Conservation (phyloP, 192 early-diverging fungal genomes). For the Dissophora globulifera region DNA sequence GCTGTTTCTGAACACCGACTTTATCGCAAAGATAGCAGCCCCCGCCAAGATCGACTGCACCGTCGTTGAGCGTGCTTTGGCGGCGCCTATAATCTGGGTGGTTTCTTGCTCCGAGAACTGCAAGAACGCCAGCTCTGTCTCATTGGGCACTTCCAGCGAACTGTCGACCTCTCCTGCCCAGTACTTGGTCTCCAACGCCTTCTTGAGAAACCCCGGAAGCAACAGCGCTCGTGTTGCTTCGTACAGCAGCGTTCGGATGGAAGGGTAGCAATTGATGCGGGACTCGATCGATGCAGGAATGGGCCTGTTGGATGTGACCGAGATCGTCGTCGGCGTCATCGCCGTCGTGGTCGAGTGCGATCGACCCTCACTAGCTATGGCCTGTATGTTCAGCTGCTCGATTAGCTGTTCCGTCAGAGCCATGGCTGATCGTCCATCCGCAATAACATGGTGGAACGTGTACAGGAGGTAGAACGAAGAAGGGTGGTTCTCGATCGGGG, state of each 20-base stretch:
- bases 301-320: not conserved
- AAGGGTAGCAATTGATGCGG: conserved; percentile 32
- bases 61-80: conserved; percentile 21
- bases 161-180: conserved; percentile 51
- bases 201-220: conserved; percentile 27
- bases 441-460: conserved; percentile 48
- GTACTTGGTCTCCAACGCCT: conserved; percentile 29
- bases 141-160: conserved; percentile 26
- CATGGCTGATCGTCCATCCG: conserved; percentile 45
- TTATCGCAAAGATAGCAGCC: conserved; percentile 35
- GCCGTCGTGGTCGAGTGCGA: not conserved
- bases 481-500: not conserved
- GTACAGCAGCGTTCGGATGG: conserved; percentile 19
- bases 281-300: conserved; percentile 36
- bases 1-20: conserved; percentile 7
- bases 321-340: not conserved
- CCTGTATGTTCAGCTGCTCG: conserved; percentile 17
- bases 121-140: conserved; percentile 14
- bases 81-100: not conserved
- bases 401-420: conserved; percentile 23
- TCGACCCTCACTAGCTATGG: not conserved
- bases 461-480: conserved; percentile 23
- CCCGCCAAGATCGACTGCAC: conserved; percentile 31
- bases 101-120: conserved; percentile 15
- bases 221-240: conserved; percentile 24